Evolutionary conservation across 495 filamentous ascomycete genomes (phyloP).

Genomic region (Aspergillus bertholletiae): DNA sequence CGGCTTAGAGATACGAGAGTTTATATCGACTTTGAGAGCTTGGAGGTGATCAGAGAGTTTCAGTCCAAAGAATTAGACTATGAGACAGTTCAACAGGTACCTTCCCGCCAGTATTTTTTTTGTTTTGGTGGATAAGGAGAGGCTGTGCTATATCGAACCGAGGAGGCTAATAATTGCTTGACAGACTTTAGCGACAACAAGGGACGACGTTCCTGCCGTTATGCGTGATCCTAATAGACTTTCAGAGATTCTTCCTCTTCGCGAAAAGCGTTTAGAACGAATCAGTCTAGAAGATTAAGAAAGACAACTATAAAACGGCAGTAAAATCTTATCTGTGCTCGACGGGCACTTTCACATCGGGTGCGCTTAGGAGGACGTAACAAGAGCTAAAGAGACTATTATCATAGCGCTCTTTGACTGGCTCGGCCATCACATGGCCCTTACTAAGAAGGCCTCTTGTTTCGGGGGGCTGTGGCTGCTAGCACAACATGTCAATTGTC

Average conservation of each 20-base stretch:
- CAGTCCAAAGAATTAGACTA: conserved; percentile 77
- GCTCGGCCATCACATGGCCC: neutral
- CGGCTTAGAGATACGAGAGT: conserved; percentile 85
- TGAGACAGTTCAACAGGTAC: conserved; percentile 69
- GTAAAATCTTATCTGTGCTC: neutral
- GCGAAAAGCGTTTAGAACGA: conserved; percentile 54
- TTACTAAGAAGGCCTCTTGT: neutral
- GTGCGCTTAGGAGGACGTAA: neutral
- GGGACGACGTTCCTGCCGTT: conserved; percentile 72
- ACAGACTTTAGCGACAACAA: conserved; percentile 64
- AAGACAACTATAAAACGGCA: neutral
- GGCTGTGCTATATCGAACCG: neutral
- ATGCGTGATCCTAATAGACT: conserved; percentile 82
- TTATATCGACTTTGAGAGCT: conserved; percentile 83
- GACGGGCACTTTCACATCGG: neutral
- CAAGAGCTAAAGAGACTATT: neutral
- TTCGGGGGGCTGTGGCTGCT: too few relatives aligned
- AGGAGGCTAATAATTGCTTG: conserved; percentile 12
- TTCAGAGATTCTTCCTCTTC: conserved; percentile 65
- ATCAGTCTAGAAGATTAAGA: conserved; percentile 17
- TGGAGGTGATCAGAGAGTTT: conserved; percentile 85
- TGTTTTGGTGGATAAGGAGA: too few relatives aligned
- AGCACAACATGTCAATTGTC: neutral
- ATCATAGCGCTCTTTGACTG: neutral
- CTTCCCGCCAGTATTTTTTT: neutral